These are phyloP conservation scores for Lactarius evosmus DNA, from an alignment of 768 basidiomycete genomes.

Conservation along the genomic window DNA sequence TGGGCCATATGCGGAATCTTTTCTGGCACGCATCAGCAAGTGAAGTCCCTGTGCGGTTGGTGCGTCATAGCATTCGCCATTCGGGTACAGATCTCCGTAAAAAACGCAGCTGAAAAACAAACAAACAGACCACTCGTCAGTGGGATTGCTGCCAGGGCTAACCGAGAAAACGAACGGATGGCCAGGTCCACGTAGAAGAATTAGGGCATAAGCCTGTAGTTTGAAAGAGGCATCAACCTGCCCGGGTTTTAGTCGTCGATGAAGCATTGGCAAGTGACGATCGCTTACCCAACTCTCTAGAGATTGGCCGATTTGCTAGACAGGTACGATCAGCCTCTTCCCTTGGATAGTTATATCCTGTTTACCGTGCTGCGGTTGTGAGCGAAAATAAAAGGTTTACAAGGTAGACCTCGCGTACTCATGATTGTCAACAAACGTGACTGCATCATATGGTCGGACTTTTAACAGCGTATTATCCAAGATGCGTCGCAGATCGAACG, in stretches of 20 bases:
- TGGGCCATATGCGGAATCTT: constrained; percentile 62
- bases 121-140: background rate
- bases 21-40: constrained; percentile 58
- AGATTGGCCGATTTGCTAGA: constrained; percentile 64
- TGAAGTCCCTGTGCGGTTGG: constrained; percentile 49
- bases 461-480: constrained; percentile 67
- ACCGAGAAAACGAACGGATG: constrained; percentile 56
- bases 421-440: constrained; percentile 89
- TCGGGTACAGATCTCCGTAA: constrained; percentile 79
- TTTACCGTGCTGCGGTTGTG: constrained; percentile 55
- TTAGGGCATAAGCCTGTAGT: constrained; percentile 76
- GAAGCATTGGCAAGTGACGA: background rate
- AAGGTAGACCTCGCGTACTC: constrained; percentile 51
- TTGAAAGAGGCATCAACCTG: constrained; percentile 74
- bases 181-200: constrained; percentile 65
- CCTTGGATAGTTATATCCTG: constrained; percentile 1
- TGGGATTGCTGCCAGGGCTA: background rate
- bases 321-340: constrained; percentile 9
- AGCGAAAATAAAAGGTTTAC: constrained; percentile 9
- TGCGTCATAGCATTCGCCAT: constrained; percentile 61
- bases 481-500: constrained; percentile 75
- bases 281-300: constrained; percentile 77
- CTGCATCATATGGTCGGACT: constrained; percentile 70
- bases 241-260: background rate
- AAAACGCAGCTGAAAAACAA: constrained; percentile 65